Evolutionary conservation across 805 yeast genomes (phyloP).

Genomic region (Suhomyces vadensis): DNA sequence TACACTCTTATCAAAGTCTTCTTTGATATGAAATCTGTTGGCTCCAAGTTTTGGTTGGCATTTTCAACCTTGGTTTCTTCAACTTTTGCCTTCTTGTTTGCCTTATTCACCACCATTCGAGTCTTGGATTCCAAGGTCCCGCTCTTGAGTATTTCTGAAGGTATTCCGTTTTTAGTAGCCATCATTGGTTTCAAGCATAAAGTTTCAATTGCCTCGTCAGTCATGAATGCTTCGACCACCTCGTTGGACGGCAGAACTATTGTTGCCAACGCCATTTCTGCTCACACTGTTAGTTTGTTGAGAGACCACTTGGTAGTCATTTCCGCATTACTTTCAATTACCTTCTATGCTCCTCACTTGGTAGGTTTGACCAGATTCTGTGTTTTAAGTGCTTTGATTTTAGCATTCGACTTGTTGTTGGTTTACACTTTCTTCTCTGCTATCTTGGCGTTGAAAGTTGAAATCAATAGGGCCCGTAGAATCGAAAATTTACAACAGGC

Average conservation of each 20-base stretch:
- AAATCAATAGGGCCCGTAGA: constrained; percentile 81
- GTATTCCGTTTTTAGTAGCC: constrained; percentile 89
- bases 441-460: constrained; percentile 81
- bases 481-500: constrained; percentile 75
- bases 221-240: constrained; percentile 39
- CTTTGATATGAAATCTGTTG: constrained; percentile 70
- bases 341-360: constrained; percentile 64
- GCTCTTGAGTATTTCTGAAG: constrained; percentile 77
- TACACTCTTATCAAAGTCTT: constrained; percentile 76
- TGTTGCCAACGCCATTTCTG: constrained; percentile 42
- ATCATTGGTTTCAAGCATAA: constrained; percentile 91
- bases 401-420: constrained; percentile 69
- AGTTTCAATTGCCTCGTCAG: constrained; percentile 64
- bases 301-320: constrained; percentile 78
- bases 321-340: constrained; percentile 65
- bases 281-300: constrained; percentile 53
- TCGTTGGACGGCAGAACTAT: constrained; percentile 42
- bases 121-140: constrained; percentile 63
- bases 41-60: constrained; percentile 87
- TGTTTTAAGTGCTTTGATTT: constrained; percentile 65
- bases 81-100: constrained; percentile 79
- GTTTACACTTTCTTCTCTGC: constrained; percentile 83
- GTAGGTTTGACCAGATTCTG: constrained; percentile 81
- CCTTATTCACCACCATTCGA: constrained; percentile 60
- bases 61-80: constrained; percentile 77